Conservation (phyloP, 805 yeast species). For the Ogataea allantospora region DNA sequence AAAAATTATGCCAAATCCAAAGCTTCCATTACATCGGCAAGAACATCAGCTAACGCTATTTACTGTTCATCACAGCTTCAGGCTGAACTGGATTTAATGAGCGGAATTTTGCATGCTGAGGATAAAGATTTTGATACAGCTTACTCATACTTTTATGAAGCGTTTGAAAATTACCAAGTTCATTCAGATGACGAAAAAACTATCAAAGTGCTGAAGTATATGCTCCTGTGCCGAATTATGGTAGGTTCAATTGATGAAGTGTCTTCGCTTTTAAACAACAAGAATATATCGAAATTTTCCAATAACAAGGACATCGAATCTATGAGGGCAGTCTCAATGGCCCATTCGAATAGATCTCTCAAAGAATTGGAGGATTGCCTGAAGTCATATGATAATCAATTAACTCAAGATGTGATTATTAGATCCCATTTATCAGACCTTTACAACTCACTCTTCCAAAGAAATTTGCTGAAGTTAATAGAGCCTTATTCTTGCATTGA, state of each 20-base stretch:
- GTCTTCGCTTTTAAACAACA: constrained; percentile 71
- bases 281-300: constrained; percentile 39
- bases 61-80: constrained; percentile 92
- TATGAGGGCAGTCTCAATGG: constrained; percentile 88
- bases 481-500: constrained; percentile 98
- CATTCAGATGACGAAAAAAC: constrained; percentile 39
- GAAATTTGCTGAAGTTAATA: constrained; percentile 88
- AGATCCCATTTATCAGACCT: constrained; percentile 89
- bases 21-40: constrained; percentile 90
- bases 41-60: constrained; percentile 96
- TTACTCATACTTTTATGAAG: constrained; percentile 89
- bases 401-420: constrained; percentile 82
- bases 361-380: constrained; percentile 88
- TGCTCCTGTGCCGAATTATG: constrained; percentile 93
- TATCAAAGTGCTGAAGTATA: constrained; percentile 80
- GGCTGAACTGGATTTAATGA: constrained; percentile 92
- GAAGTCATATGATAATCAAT: constrained; percentile 64
- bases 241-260: constrained; percentile 83
- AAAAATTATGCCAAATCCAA: constrained; percentile 88
- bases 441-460: constrained; percentile 89
- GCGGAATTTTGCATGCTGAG: constrained; percentile 94
- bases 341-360: constrained; percentile 85
- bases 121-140: constrained; percentile 97
- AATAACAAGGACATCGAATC: constrained; percentile 89
- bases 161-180: constrained; percentile 83